Evolutionary conservation across 2,329 filamentous ascomycete genomes (phyloP).

Genomic region (Paraphoma sp.): DNA sequence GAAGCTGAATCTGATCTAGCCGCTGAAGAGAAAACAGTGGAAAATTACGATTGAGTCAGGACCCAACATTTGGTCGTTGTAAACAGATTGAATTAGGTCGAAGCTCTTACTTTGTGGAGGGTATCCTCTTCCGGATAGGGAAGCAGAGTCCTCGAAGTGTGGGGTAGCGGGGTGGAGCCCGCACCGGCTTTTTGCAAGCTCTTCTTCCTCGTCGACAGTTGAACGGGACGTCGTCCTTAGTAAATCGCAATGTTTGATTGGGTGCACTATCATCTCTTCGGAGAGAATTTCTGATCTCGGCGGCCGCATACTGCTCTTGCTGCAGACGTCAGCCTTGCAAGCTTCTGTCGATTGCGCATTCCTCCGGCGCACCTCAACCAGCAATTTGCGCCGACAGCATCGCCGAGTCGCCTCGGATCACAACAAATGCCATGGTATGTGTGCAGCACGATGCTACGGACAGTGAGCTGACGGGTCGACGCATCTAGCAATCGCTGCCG

Average conservation of each 20-base stretch:
- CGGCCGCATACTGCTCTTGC: constrained; percentile 1
- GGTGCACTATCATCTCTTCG: constrained; percentile 13
- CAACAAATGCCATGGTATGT: constrained; percentile 45
- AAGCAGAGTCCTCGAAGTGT: constrained; percentile 10
- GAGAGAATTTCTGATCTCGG: constrained; percentile 18
- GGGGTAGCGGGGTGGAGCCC: constrained; percentile 24
- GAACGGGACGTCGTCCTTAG: constrained; percentile 15
- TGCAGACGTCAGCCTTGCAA: neutral
- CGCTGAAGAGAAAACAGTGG: too few species aligned
- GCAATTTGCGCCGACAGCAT: constrained; percentile 30
- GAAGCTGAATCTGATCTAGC: too few species aligned
- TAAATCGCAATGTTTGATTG: constrained; percentile 26
- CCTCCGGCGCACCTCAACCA: constrained; percentile 12
- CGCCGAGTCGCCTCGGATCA: constrained; percentile 7
- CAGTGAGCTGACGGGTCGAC: neutral
- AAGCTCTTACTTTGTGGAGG: neutral
- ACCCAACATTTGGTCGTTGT: too few species aligned
- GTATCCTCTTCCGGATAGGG: constrained; percentile 16
- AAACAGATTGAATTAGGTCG: too few species aligned
- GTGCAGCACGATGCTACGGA: neutral
- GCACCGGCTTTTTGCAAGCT: constrained; percentile 8
- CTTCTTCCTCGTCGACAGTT: constrained; percentile 5
- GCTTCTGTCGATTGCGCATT: neutral
- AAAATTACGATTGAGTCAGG: too few species aligned
- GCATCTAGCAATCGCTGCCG: constrained; percentile 44